phyloP scores from a whole-genome alignment of 179 eudicot genomes.

The Corrigiola litoralis region DNA sequence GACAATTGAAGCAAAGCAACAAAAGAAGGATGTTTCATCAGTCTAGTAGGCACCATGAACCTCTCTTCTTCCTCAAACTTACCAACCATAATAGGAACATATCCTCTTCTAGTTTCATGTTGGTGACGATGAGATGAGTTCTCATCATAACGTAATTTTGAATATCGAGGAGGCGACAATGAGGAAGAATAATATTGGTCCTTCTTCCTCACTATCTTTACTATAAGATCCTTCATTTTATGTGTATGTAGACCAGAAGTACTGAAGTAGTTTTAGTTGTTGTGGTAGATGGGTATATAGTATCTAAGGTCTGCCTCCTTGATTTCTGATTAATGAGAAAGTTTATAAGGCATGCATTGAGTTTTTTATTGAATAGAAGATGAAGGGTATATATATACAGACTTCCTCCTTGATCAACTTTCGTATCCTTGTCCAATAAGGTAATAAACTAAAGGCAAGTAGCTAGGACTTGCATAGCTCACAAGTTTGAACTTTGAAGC shows the following conservation, averaged over 20 bases:
- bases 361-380: no score
- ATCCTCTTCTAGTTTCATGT: conserved; percentile 19
- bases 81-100: conserved; percentile 34
- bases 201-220: conserved; percentile 20
- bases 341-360: no score
- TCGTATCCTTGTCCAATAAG: no score
- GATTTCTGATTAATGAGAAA: no score
- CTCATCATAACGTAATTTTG: not conserved
- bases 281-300: not conserved
- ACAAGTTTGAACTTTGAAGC: no score
- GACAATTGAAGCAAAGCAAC: conserved; percentile 28
- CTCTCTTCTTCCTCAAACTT: conserved; percentile 21
- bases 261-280: not conserved
- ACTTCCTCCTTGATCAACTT: no score
- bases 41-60: conserved; percentile 31
- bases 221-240: conserved; percentile 18
- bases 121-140: not conserved
- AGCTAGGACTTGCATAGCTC: no score
- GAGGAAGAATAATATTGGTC: not conserved
- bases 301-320: no score
- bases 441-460: no score
- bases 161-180: conserved; percentile 12
- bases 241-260: not conserved
- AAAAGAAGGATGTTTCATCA: conserved; percentile 27
- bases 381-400: no score